A percentile compares a stretch with the other conserved stretches of the same genome.
Conservation (phyloP, 106 monocot species). For the Dendrobium chrysotoxum region DNA sequence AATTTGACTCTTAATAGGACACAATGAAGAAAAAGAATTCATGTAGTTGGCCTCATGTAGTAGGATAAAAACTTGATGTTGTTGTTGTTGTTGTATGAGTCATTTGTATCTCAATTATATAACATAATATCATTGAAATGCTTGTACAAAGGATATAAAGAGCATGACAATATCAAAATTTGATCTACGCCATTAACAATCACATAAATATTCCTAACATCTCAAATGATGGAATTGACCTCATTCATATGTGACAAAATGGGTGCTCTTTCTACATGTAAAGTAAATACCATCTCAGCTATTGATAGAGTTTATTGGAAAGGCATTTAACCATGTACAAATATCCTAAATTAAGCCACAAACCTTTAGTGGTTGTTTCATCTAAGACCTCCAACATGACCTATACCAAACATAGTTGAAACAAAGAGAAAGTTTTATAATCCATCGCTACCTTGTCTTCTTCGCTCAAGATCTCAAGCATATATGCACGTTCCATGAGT, state of each 20-base stretch:
- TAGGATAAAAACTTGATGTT: no score
- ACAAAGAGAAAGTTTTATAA: neutral
- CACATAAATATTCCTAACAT: neutral
- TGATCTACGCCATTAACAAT: neutral
- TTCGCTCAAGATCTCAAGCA: neutral
- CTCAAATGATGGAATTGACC: neutral
- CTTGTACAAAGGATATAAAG: neutral
- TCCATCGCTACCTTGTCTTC: neutral
- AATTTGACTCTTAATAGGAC: no score
- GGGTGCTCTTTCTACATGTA: neutral
- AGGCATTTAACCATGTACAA: neutral
- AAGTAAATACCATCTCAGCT: neutral
- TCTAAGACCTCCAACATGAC: neutral
- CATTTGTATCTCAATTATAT: neutral
- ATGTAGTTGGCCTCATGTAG: no score
- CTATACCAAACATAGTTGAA: neutral
- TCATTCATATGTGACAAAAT: neutral
- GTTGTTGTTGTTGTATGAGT: neutral
- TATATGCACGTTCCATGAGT: neutral
- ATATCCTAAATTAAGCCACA: neutral
- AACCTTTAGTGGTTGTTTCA: neutral
- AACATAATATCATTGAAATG: neutral
- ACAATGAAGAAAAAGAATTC: no score
- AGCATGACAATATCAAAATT: neutral
- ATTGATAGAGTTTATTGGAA: neutral